Evolutionary conservation across 768 basidiomycete species (phyloP).

Genomic region (Pisolithus albus): DNA sequence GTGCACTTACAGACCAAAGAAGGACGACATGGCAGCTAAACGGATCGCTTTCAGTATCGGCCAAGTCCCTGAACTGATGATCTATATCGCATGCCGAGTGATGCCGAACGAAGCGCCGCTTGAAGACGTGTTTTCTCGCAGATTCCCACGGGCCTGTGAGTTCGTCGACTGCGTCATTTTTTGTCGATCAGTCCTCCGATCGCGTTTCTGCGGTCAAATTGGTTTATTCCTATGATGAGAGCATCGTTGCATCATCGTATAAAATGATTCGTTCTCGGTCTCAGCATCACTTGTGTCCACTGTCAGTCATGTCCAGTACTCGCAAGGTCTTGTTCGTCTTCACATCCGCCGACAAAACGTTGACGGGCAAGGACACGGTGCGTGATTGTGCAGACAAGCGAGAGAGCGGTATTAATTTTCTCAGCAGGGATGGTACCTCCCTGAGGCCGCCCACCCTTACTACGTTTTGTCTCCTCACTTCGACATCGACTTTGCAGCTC

Average conservation of each 20-base stretch:
- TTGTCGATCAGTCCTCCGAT: too few relatives aligned
- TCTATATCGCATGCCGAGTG: background rate
- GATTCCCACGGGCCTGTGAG: too few relatives aligned
- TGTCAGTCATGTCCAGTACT: slow-evolving; percentile 28
- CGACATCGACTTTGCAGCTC: slow-evolving; percentile 54
- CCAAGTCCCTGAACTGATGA: background rate
- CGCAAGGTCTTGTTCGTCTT: slow-evolving; percentile 62
- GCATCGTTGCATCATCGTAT: too few relatives aligned
- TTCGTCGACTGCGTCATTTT: too few relatives aligned
- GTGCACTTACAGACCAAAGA: slow-evolving; percentile 72
- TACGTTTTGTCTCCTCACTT: slow-evolving; percentile 45
- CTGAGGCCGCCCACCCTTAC: slow-evolving; percentile 72
- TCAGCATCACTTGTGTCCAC: background rate
- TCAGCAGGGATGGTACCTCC: slow-evolving; percentile 68
- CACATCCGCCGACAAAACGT: slow-evolving; percentile 56
- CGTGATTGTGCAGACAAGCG: slow-evolving; percentile 9
- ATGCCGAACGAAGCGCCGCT: background rate
- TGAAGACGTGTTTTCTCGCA: background rate
- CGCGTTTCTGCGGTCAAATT: too few relatives aligned
- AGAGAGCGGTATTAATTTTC: background rate
- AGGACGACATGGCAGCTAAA: slow-evolving; percentile 61
- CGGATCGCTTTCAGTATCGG: background rate
- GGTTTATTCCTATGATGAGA: too few relatives aligned
- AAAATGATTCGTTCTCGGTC: background rate
- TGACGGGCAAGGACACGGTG: slow-evolving; percentile 47